Conservation (phyloP, 2,329 filamentous ascomycete genomes). For the Simplicillium sp. region DNA sequence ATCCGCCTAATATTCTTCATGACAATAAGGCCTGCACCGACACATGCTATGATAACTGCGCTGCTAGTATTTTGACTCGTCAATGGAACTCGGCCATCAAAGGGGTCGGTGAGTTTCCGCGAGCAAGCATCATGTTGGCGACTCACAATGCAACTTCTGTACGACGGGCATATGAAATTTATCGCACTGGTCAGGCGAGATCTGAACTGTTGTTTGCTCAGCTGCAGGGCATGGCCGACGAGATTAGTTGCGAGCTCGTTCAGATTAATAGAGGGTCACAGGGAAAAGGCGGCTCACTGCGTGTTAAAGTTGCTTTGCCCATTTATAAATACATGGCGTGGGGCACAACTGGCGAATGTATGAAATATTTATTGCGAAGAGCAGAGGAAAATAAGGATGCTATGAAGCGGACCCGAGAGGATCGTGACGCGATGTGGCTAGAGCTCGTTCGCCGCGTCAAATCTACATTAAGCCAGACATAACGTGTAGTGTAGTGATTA, state of each 20-base stretch:
- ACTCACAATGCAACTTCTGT: slow-evolving; percentile 76
- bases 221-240: slow-evolving; percentile 92
- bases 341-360: slow-evolving; percentile 68
- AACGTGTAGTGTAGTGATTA: slow-evolving; percentile 3
- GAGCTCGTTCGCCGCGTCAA: slow-evolving; percentile 51
- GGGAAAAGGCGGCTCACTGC: slow-evolving; percentile 3
- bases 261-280: slow-evolving; percentile 20
- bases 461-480: slow-evolving; percentile 26
- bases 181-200: slow-evolving; percentile 32
- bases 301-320: slow-evolving; percentile 29
- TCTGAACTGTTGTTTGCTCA: slow-evolving; percentile 46
- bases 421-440: slow-evolving; percentile 50
- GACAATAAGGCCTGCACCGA: slow-evolving; percentile 66
- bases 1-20: slow-evolving; percentile 61
- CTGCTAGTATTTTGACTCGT: slow-evolving; percentile 55
- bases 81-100: slow-evolving; percentile 27
- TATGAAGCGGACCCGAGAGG: slow-evolving; percentile 51
- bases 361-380: slow-evolving; percentile 64
- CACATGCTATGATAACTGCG: slow-evolving; percentile 60
- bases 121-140: slow-evolving; percentile 60
- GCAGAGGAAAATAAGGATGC: slow-evolving; percentile 66
- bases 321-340: slow-evolving; percentile 64
- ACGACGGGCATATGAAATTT: slow-evolving; percentile 40
- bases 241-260: slow-evolving; percentile 62
- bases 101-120: slow-evolving; percentile 38